Percentiles rank a stretch among this genome's conserved stretches.
These are phyloP conservation scores for Euphorbia lathyris DNA, from an alignment of 345 rosid genomes.

Conservation along the genomic window DNA sequence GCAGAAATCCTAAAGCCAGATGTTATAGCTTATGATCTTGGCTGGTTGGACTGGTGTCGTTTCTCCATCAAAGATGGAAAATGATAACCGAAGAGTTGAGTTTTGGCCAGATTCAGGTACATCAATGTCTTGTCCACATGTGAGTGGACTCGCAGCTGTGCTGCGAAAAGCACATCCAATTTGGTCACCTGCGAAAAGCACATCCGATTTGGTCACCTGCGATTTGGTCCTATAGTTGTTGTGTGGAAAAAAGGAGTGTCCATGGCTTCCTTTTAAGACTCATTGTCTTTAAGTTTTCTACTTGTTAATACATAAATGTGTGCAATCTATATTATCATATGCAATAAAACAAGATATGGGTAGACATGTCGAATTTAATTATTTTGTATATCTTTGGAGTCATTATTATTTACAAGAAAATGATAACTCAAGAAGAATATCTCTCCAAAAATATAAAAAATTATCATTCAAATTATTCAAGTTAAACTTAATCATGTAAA, in stretches of 20 bases:
- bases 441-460: too few relatives aligned
- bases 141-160: slow-evolving; percentile 30
- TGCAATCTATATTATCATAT: too few relatives aligned
- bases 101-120: slow-evolving; percentile 30
- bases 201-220: too few relatives aligned
- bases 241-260: slow-evolving; percentile 48
- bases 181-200: slow-evolving; percentile 41
- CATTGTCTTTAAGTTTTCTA: too few relatives aligned
- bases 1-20: slow-evolving; percentile 32
- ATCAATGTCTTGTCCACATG: slow-evolving; percentile 30
- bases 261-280: slow-evolving; percentile 37
- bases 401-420: too few relatives aligned
- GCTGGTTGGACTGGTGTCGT: slow-evolving; percentile 29
- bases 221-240: slow-evolving; percentile 68
- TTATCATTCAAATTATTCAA: too few relatives aligned
- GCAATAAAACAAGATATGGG: too few relatives aligned
- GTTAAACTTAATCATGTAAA: too few relatives aligned
- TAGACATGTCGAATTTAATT: too few relatives aligned
- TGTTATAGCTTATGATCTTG: slow-evolving; percentile 29
- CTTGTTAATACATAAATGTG: too few relatives aligned
- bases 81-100: slow-evolving; percentile 29
- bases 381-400: too few relatives aligned
- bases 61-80: slow-evolving; percentile 23
- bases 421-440: too few relatives aligned
- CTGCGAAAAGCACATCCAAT: slow-evolving; percentile 22